Evolutionary conservation across 2,329 filamentous ascomycete species (phyloP).

Genomic region (Colletotrichum aenigma): DNA sequence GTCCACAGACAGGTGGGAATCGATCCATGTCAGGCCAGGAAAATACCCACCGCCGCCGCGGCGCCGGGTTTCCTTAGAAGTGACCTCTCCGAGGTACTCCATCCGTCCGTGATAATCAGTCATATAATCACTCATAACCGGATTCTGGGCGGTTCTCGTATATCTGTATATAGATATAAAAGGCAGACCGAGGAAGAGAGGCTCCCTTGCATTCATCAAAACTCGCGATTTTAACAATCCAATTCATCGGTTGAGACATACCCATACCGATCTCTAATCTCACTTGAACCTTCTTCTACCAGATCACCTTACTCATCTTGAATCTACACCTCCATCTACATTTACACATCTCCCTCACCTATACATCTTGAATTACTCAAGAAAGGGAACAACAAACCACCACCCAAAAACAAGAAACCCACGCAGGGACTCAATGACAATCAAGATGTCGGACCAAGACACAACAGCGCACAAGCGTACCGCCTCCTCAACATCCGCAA

Average conservation of each 20-base stretch:
- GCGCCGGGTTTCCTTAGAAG: neutral
- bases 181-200: neutral
- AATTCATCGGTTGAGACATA: neutral
- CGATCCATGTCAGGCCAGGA: slow-evolving; percentile 18
- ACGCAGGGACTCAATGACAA: neutral
- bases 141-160: neutral
- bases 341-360: neutral
- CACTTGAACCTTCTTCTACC: neutral
- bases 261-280: neutral
- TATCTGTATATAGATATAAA: neutral
- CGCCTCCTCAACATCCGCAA: slow-evolving; percentile 10
- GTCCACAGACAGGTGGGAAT: neutral
- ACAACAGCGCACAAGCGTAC: slow-evolving; percentile 14
- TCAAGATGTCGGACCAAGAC: slow-evolving; percentile 9
- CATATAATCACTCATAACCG: neutral
- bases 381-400: neutral
- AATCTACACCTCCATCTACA: neutral
- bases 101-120: slow-evolving; percentile 4
- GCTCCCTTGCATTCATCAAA: neutral
- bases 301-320: neutral
- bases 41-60: neutral
- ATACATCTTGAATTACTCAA: neutral
- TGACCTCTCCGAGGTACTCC: neutral
- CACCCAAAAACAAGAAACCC: neutral
- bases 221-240: neutral